Base-by-base conservation (phyloP, 306 rosid genomes). In the Cucurbita ficifolia region DNA sequence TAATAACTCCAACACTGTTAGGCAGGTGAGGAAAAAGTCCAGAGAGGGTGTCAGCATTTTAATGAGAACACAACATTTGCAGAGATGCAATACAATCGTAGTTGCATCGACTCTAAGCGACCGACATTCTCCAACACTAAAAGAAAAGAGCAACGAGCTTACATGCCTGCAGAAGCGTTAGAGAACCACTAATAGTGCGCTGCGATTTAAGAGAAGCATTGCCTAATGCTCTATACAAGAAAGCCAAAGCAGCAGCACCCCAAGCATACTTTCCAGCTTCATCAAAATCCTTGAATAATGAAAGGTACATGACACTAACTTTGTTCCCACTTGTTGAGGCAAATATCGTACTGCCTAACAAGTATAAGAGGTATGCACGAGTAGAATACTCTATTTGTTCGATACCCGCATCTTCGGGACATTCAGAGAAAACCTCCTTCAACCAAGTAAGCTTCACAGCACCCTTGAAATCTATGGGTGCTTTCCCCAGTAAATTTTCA, bases 371-470 rank as follows among this genome's bases (percentile, higher is more conserved):
- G 81, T 91, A 91, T 53, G 97, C 97, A 42, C 97, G 91, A 6
- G 96, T 91, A 72, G 83, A 83, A 22, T 76, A 76, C 74, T 79
- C 97, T 43, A 78, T 79, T 75, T 77, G 89, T 81, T 88, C 96
- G 35, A 10, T 61, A 2, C 85, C n/a, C 52, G 97, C 96, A 79
- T 86, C 84, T 59, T 89, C 89, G 14, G 88, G 90, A 80, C 96
- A 91, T 71, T 83, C 89, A 18, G 93, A 89, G 74, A 93, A 93
- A 59, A 80, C 86, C 79, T 93, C 96, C 76, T 88, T 90, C 84
- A 93, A 80, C 98, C 98, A 93, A 54, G 92, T 90, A 75, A 93
- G 91, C 86, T 93, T 93, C 86, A 90, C 88, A 80, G 97, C 98
- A 74, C 97, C 97, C 68, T 86, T 93, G 73, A 93, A 88, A 76